Evolutionary conservation across 2,329 filamentous ascomycete species (phyloP), one percentile per base, ranked within the genome.

Genomic region (Sclerotinia spermophila): DNA sequence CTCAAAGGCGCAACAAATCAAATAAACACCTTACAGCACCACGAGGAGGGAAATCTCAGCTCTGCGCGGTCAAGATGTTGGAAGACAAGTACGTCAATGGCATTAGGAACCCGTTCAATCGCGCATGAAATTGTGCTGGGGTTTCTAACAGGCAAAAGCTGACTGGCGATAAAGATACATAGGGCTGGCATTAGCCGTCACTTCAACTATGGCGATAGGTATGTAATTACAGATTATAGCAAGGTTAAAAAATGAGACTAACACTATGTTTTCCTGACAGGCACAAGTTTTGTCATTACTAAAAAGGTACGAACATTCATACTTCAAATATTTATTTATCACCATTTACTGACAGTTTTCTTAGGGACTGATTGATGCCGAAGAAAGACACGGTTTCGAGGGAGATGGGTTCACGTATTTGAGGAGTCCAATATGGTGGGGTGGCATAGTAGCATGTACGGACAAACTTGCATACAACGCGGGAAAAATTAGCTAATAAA

Each of bases 251-350:
- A 33, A 33, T 35, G 33, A 69, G 51, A 44, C 40, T 61, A 53
- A 68, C n/a, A 68, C 42, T 42, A 72, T 71, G 8, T 40, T 30
- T 67, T 67, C n/a, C 68, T 67, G 42, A 48, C 77, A 96, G 93
- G 94, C 79, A 94, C 93, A 67, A 97, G 94, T 86, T 99, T 99
- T 82, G 95, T 99, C 76, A 97, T 99, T 78, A 99, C 96, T 62
- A 99, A 99, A 84, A 98, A 97, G 87, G 92, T 96, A 83, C 81
- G 82, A 80, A 72, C 66, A 59, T 69, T 11, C 13, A 35, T 15
- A 56, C 7, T 30, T 30, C 10, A 15, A 45, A 55, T 8, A 44
- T 58, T 13, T 10, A 45, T 30, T 45, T 44, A 27, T 40, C 40
- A 17, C 30, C 53, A 24, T 65, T 66, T 48, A 27, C 13, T 67